phyloP scores from a whole-genome alignment of 495 filamentous ascomycete species.

The Aspergillus steynii region DNA sequence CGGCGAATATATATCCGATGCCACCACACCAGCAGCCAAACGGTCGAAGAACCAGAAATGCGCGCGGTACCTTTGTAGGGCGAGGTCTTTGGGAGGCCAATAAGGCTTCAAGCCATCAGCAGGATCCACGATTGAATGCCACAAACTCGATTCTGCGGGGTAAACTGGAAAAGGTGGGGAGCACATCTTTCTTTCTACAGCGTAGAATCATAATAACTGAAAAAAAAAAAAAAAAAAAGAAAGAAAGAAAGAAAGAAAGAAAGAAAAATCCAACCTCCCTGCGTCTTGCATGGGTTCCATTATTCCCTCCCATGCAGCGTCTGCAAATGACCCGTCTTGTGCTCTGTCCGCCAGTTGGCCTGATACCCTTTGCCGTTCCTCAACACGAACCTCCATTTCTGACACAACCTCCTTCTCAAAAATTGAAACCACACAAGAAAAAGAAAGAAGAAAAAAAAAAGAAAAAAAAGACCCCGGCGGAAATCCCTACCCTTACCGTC shows the following conservation, averaged over 20 bases:
- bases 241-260: not conserved
- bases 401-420: too few species aligned
- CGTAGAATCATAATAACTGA: not conserved
- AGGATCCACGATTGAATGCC: too few species aligned
- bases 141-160: constrained; percentile 2
- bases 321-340: not conserved
- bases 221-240: not conserved
- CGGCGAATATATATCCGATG: not conserved
- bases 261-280: not conserved
- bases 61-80: not conserved
- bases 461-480: not conserved
- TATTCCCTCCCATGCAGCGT: not conserved
- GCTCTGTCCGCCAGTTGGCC: too few species aligned
- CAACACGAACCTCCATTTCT: too few species aligned
- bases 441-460: not conserved
- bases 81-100: too few species aligned
- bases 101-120: too few species aligned
- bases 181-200: not conserved
- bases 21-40: too few species aligned
- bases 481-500: not conserved
- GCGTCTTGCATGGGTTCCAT: not conserved
- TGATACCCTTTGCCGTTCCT: too few species aligned
- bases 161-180: constrained; percentile 1
- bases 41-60: not conserved
- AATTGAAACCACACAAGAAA: not conserved